Conservation (phyloP, 306 rosid genomes). For the Medicago ruthenica region DNA sequence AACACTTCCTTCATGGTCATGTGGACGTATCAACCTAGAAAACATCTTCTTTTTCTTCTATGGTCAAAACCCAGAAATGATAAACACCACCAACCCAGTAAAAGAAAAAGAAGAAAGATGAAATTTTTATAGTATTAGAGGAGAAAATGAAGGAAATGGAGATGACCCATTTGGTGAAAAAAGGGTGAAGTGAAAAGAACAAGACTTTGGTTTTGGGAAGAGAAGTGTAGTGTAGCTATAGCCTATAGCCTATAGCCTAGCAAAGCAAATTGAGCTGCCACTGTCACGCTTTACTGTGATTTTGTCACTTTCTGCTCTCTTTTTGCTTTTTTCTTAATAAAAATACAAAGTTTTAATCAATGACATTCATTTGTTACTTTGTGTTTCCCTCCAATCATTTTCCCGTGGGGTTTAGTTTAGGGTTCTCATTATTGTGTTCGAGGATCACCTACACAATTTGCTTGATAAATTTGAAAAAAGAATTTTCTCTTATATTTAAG, state of each 20-base stretch:
- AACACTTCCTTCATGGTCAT: constrained; percentile 37
- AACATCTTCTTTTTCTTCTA: constrained; percentile 40
- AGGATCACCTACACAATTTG: too few relatives aligned
- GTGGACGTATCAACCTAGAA: constrained; percentile 48
- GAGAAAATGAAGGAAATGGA: constrained; percentile 25
- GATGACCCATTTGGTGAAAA: constrained; percentile 44
- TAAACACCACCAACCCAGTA: not conserved
- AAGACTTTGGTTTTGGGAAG: constrained; percentile 35
- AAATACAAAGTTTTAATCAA: not conserved
- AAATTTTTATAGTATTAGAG: constrained; percentile 12
- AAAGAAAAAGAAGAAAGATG: not conserved
- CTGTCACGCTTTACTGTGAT: constrained; percentile 58
- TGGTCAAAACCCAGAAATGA: too few relatives aligned
- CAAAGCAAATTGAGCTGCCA: constrained; percentile 45
- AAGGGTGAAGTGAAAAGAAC: constrained; percentile 47
- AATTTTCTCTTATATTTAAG: too few relatives aligned
- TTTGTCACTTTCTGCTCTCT: constrained; percentile 59
- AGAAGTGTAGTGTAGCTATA: not conserved
- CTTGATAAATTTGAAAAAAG: too few relatives aligned
- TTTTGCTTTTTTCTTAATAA: constrained; percentile 20
- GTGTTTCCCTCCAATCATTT: constrained; percentile 43
- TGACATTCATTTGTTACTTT: constrained; percentile 24
- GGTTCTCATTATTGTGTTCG: not conserved
- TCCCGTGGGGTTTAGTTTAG: not conserved
- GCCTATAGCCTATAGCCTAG: not conserved